Percentiles rank a stretch among this genome's conserved stretches.
Conservation (phyloP, 78 protist genomes). For the Dictyostelium capitatum region DNA sequence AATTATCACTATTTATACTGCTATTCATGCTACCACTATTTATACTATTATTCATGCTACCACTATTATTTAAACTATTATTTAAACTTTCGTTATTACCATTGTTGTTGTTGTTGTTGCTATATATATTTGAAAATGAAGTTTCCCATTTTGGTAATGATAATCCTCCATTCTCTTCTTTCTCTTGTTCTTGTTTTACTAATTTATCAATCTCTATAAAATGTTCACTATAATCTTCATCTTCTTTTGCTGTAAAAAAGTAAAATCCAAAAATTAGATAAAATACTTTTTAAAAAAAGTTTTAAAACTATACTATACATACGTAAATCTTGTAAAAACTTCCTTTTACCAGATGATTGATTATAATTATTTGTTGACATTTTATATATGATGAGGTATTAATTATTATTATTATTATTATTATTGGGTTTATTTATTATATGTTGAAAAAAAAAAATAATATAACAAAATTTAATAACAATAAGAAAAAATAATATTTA, state of each 20-base stretch:
- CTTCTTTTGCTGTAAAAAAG: not conserved
- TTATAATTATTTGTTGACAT: slow-evolving; percentile 17
- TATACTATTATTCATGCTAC: not conserved
- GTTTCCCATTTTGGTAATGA: slow-evolving; percentile 15
- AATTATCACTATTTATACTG: not conserved
- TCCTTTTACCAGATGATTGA: slow-evolving; percentile 66
- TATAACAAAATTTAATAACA: too few relatives aligned
- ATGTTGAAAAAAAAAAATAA: not conserved
- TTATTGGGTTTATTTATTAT: not conserved
- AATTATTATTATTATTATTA: too few relatives aligned
- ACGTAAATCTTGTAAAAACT: slow-evolving; percentile 66
- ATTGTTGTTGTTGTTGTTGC: not conserved
- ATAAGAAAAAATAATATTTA: too few relatives aligned
- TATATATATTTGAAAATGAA: not conserved
- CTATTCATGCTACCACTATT: not conserved
- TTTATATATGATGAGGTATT: not conserved
- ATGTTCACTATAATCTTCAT: slow-evolving; percentile 27
- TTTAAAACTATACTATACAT: too few relatives aligned
- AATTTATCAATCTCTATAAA: slow-evolving; percentile 56
- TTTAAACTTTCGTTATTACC: not conserved
- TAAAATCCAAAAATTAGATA: too few relatives aligned
- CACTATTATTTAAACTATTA: not conserved
- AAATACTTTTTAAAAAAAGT: too few relatives aligned
- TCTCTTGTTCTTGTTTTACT: slow-evolving; percentile 1
- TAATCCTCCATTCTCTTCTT: not conserved